These are phyloP conservation scores for Brassica nigra DNA, from an alignment of 345 rosid genomes.

Conservation along the genomic window DNA sequence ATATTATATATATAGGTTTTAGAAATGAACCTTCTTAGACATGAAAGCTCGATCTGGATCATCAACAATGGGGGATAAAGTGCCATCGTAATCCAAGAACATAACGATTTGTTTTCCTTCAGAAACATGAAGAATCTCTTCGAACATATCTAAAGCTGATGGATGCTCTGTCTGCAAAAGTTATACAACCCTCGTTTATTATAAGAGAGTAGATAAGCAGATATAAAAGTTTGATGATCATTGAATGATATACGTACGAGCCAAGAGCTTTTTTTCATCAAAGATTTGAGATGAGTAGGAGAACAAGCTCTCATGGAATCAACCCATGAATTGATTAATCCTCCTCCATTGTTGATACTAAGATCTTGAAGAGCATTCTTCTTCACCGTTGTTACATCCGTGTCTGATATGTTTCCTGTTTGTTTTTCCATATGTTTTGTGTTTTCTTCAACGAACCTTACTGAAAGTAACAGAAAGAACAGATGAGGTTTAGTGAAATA, in stretches of 20 bases:
- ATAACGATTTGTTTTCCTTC: constrained; percentile 85
- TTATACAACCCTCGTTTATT: constrained; percentile 39
- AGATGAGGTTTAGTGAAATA: not conserved
- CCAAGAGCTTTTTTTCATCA: constrained; percentile 38
- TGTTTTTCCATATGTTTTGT: constrained; percentile 50
- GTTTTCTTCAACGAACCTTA: constrained; percentile 44
- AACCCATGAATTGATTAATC: constrained; percentile 59
- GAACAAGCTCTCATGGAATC: constrained; percentile 92
- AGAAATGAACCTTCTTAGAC: constrained; percentile 62
- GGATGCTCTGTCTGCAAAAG: constrained; percentile 74
- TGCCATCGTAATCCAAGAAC: constrained; percentile 96
- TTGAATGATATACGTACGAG: constrained; percentile 29
- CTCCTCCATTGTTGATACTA: constrained; percentile 47
- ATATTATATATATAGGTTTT: not conserved
- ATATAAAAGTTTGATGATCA: constrained; percentile 55
- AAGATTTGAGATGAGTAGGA: constrained; percentile 64
- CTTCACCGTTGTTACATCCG: constrained; percentile 23
- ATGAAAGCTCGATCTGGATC: constrained; percentile 94
- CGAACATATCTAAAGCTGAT: constrained; percentile 79
- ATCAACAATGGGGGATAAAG: constrained; percentile 90
- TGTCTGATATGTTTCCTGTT: constrained; percentile 38
- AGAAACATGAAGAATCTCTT: constrained; percentile 61
- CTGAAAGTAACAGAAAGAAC: constrained; percentile 25
- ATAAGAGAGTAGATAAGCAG: constrained; percentile 23
- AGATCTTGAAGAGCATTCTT: constrained; percentile 44